Evolutionary conservation across 768 basidiomycete species (phyloP).

Genomic region (Candolleomyces eurysporus): DNA sequence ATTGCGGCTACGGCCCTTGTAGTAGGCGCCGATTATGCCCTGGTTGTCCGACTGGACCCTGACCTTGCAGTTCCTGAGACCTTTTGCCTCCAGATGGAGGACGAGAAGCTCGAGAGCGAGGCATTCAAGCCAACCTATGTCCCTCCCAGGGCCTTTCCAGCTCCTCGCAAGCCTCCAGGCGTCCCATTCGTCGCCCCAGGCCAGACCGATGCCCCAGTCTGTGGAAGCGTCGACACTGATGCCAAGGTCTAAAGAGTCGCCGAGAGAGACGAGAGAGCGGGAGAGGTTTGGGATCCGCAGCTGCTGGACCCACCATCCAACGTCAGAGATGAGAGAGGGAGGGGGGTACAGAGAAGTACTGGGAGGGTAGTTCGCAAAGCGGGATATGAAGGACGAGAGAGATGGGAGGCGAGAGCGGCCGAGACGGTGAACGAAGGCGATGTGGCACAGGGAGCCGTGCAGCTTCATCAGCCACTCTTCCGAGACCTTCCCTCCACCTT

Average conservation of each 20-base stretch:
- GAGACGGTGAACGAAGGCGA: conserved; percentile 25
- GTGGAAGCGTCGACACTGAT: conserved; percentile 38
- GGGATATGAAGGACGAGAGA: conserved; percentile 23
- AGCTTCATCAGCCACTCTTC: conserved; percentile 26
- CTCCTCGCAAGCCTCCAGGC: conserved; percentile 17
- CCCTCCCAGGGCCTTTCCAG: conserved; percentile 14
- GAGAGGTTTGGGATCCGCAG: neutral
- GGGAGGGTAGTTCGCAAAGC: conserved; percentile 18
- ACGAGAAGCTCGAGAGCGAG: conserved; percentile 21
- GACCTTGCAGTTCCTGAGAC: conserved; percentile 19
- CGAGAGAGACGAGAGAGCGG: conserved; percentile 8
- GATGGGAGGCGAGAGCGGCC: conserved; percentile 28
- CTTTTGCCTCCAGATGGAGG: neutral
- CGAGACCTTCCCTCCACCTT: neutral
- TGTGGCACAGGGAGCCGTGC: conserved; percentile 34
- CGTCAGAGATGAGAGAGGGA: conserved; percentile 17
- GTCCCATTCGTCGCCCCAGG: conserved; percentile 25
- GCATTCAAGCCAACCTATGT: conserved; percentile 27
- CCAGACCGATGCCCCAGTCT: conserved; percentile 36
- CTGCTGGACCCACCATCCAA: conserved; percentile 29
- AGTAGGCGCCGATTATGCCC: conserved; percentile 30
- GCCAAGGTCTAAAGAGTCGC: conserved; percentile 8
- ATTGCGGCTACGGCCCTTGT: conserved; percentile 28
- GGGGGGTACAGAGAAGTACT: conserved; percentile 16
- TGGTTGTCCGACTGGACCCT: conserved; percentile 31